phyloP scores from a whole-genome alignment of 2,329 filamentous ascomycete species.

The Penicillium corylophilum region DNA sequence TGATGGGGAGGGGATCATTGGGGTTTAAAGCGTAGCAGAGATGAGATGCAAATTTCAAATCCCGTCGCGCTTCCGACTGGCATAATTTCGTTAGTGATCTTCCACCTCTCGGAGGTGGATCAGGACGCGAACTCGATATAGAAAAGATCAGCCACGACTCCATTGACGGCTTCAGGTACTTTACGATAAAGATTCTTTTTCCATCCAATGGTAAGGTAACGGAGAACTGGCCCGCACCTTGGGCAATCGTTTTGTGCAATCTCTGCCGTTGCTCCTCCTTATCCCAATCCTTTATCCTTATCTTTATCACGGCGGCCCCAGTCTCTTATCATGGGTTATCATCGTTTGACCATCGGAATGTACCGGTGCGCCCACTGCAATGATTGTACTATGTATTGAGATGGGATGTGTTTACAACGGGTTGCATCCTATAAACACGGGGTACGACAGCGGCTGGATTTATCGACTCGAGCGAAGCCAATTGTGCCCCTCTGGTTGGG shows the following conservation, averaged over 20 bases:
- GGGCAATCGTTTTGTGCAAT: too few species aligned
- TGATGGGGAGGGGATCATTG: not conserved
- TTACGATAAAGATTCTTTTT: not conserved
- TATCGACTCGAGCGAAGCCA: too few species aligned
- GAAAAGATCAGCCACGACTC: slow-evolving; percentile 8
- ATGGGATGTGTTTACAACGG: too few species aligned
- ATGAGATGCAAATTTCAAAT: not conserved
- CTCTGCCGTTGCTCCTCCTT: not conserved
- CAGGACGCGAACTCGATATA: slow-evolving; percentile 1
- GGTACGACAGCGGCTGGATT: too few species aligned
- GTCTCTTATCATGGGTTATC: not conserved
- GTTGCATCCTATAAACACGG: too few species aligned
- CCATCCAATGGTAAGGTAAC: not conserved
- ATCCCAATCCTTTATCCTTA: too few species aligned
- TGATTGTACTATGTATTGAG: not conserved
- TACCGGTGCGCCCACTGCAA: not conserved
- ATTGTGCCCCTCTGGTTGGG: too few species aligned
- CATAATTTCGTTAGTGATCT: not conserved
- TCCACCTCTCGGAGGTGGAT: slow-evolving; percentile 6
- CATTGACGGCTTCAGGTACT: slow-evolving; percentile 9
- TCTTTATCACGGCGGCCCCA: not conserved
- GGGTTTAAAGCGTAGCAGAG: not conserved
- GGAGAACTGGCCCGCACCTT: not conserved
- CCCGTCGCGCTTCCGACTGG: not conserved
- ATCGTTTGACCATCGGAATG: not conserved